These are phyloP conservation scores for Orbilia quercus DNA, from an alignment of 2,329 filamentous ascomycete species.

Conservation along the genomic window DNA sequence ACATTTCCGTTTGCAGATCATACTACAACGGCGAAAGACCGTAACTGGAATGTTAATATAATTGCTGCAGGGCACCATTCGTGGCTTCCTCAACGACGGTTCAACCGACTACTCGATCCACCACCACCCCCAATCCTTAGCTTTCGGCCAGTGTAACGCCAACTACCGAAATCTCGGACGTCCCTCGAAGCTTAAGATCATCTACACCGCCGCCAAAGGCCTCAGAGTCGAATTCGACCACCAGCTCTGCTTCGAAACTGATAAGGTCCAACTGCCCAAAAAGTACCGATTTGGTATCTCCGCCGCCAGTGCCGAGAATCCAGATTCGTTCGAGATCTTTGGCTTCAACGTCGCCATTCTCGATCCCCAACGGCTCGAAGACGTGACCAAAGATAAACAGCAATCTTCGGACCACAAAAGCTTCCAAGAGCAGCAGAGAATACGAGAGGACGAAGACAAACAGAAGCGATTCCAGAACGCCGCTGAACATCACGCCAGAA, in stretches of 20 bases:
- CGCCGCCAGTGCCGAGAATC: conserved; percentile 87
- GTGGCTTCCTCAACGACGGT: conserved; percentile 95
- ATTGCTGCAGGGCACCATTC: conserved; percentile 76
- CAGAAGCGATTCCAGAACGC: conserved; percentile 60
- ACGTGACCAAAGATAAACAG: conserved; percentile 59
- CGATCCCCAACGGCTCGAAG: conserved; percentile 63
- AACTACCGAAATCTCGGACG: conserved; percentile 90
- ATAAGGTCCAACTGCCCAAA: conserved; percentile 78
- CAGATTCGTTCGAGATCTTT: conserved; percentile 94
- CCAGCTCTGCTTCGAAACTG: conserved; percentile 81
- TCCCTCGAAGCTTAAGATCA: conserved; percentile 80
- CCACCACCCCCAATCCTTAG: conserved; percentile 80
- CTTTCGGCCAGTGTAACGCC: conserved; percentile 93
- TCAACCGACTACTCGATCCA: conserved; percentile 80
- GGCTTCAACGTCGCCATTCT: conserved; percentile 76
- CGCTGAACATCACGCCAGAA: conserved; percentile 62
- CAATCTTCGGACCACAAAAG: conserved; percentile 58
- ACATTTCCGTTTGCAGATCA: not conserved
- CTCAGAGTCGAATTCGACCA: conserved; percentile 86
- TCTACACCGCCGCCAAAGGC: conserved; percentile 71
- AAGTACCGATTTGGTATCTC: conserved; percentile 89
- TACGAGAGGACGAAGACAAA: conserved; percentile 55
- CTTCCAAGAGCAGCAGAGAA: conserved; percentile 59
- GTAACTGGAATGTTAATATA: not conserved
- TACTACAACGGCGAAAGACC: conserved; percentile 28